Evolutionary conservation across 805 yeast species (phyloP).

Genomic region (Barnettozyma californica): DNA sequence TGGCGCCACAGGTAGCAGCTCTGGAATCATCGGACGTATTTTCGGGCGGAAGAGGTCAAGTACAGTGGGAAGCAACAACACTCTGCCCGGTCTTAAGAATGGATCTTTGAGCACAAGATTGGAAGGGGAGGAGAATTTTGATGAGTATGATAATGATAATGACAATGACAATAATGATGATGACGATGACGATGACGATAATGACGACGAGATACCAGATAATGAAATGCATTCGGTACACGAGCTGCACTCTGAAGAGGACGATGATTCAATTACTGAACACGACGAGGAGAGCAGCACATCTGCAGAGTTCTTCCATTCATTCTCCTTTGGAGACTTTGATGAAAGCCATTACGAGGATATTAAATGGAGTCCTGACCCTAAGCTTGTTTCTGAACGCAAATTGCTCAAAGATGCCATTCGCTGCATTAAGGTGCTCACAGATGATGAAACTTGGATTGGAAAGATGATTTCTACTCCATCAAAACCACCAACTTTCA

Average conservation of each 20-base stretch:
- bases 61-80: neutral
- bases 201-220: slow-evolving; percentile 10
- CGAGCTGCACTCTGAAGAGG: slow-evolving; percentile 8
- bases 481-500: slow-evolving; percentile 8
- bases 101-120: neutral
- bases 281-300: slow-evolving; percentile 17
- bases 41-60: slow-evolving; percentile 4
- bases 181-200: slow-evolving; percentile 9
- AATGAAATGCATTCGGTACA: slow-evolving; percentile 15
- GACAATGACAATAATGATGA: slow-evolving; percentile 7
- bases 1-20: neutral
- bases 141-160: slow-evolving; percentile 20
- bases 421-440: slow-evolving; percentile 51
- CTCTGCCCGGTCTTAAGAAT: neutral
- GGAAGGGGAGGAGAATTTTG: slow-evolving; percentile 1
- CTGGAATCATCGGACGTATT: slow-evolving; percentile 4
- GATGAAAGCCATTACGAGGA: slow-evolving; percentile 17
- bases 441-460: slow-evolving; percentile 49
- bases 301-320: neutral
- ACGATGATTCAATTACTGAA: slow-evolving; percentile 12
- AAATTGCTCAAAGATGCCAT: slow-evolving; percentile 46
- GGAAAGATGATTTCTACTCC: slow-evolving; percentile 36
- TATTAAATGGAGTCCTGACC: slow-evolving; percentile 44
- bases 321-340: neutral
- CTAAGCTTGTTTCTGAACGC: slow-evolving; percentile 31